These are phyloP conservation scores for Acacia crassicarpa DNA, from an alignment of 306 rosid species.

Conservation along the genomic window DNA sequence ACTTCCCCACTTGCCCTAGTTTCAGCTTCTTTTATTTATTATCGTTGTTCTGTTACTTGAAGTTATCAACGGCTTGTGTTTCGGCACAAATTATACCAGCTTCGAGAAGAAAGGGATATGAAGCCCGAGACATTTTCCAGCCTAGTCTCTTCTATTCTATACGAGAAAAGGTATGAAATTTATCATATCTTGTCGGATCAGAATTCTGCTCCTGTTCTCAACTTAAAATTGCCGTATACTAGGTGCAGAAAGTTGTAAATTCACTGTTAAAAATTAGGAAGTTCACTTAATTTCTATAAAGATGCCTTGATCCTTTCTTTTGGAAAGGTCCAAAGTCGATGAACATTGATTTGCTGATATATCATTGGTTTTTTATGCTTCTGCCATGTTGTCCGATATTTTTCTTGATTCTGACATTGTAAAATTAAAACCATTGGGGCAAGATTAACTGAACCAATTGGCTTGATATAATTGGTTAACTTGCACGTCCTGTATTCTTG, in stretches of 20 bases:
- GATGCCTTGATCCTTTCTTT: not conserved
- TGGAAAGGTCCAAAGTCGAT: not conserved
- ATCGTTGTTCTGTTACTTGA: not conserved
- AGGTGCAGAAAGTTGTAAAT: not conserved
- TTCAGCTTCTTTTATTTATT: not conserved
- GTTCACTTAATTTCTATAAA: not conserved
- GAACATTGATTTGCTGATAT: not conserved
- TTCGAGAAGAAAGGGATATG: slow-evolving; percentile 62
- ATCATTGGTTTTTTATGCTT: not conserved
- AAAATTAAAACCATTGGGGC: not conserved
- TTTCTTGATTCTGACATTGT: not conserved
- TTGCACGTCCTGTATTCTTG: not conserved
- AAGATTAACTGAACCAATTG: not conserved
- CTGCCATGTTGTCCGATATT: not conserved
- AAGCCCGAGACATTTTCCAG: slow-evolving; percentile 65
- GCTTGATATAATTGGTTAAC: not conserved
- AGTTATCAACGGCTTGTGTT: slow-evolving; percentile 60
- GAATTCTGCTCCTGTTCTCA: not conserved
- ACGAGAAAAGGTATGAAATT: slow-evolving; percentile 39
- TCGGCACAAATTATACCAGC: slow-evolving; percentile 71
- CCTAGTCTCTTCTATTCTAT: slow-evolving; percentile 65
- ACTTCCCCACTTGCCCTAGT: not conserved
- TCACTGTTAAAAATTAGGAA: not conserved
- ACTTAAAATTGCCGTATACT: not conserved
- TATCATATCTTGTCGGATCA: not conserved